Evolutionary conservation across 495 filamentous ascomycete species (phyloP).

Genomic region (Antarctomyces pellizariae): DNA sequence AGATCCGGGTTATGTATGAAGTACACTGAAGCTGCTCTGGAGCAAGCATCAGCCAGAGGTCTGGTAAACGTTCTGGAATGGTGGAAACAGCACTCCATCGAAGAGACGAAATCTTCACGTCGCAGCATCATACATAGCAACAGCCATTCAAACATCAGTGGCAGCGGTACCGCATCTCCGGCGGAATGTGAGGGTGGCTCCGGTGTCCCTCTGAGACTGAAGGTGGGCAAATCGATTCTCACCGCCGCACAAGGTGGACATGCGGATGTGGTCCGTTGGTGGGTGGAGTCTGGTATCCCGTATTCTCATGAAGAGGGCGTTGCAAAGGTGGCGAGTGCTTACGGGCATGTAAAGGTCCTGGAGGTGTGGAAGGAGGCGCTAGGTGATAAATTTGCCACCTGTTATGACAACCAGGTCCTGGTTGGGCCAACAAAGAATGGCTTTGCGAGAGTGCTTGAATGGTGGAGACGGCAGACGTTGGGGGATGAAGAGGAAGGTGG

Average conservation of each 20-base stretch:
- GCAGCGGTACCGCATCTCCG: slow-evolving; percentile 16
- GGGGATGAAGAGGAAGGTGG: slow-evolving; percentile 18
- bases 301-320: slow-evolving; percentile 53
- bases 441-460: slow-evolving; percentile 63
- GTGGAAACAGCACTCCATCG: slow-evolving; percentile 49
- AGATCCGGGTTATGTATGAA: slow-evolving; percentile 54
- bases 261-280: slow-evolving; percentile 51
- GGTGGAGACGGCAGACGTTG: slow-evolving; percentile 64
- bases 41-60: slow-evolving; percentile 62
- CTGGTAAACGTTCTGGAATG: slow-evolving; percentile 69
- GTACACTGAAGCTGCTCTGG: slow-evolving; percentile 67
- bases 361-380: slow-evolving; percentile 58
- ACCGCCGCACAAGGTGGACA: slow-evolving; percentile 61
- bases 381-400: slow-evolving; percentile 61
- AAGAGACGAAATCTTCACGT: slow-evolving; percentile 8
- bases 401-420: slow-evolving; percentile 77
- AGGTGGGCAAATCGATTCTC: slow-evolving; percentile 59
- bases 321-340: slow-evolving; percentile 57
- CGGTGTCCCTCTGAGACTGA: slow-evolving; percentile 27
- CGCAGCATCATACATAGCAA: slow-evolving; percentile 6
- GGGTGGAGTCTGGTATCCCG: slow-evolving; percentile 53
- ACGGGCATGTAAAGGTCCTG: slow-evolving; percentile 71
- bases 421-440: slow-evolving; percentile 75
- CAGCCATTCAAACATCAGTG: slow-evolving; percentile 2
- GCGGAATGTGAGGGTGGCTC: slow-evolving; percentile 1